Conservation (phyloP, 257 asterid genomes). For the Salvia rosmarinus region DNA sequence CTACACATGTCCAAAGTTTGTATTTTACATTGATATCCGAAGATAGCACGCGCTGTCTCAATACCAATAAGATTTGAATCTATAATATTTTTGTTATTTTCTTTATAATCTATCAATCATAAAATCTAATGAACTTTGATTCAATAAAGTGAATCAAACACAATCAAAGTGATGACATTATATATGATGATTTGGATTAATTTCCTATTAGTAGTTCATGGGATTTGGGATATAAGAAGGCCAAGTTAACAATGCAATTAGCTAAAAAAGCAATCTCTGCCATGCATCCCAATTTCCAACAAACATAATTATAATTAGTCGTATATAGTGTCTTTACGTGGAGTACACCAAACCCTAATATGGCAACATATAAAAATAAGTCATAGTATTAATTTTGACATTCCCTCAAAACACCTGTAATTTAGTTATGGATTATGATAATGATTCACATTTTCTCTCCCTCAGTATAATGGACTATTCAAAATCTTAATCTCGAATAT, state of each 20-base stretch:
- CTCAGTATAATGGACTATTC: no score
- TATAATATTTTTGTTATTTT: no score
- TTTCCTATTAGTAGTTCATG: conserved; percentile 14
- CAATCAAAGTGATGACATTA: no score
- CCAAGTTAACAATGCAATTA: not conserved
- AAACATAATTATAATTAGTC: not conserved
- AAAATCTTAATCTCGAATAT: not conserved
- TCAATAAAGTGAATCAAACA: no score
- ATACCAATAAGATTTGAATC: no score
- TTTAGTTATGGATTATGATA: not conserved
- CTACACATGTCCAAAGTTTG: no score
- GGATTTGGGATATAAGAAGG: not conserved
- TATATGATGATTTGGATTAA: not conserved
- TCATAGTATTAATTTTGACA: not conserved
- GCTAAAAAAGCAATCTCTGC: not conserved
- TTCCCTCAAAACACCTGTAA: not conserved
- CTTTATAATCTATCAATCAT: not conserved
- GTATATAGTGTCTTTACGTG: conserved; percentile 33
- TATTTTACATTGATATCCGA: no score
- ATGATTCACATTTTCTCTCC: not conserved
- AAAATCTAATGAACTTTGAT: not conserved
- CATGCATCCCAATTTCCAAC: conserved; percentile 20
- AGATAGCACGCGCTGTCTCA: no score
- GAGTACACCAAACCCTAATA: conserved; percentile 39
- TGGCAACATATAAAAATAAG: not conserved